Evolutionary conservation across 1,139 yeast species (phyloP).

Genomic region (Petasospora fabianii): DNA sequence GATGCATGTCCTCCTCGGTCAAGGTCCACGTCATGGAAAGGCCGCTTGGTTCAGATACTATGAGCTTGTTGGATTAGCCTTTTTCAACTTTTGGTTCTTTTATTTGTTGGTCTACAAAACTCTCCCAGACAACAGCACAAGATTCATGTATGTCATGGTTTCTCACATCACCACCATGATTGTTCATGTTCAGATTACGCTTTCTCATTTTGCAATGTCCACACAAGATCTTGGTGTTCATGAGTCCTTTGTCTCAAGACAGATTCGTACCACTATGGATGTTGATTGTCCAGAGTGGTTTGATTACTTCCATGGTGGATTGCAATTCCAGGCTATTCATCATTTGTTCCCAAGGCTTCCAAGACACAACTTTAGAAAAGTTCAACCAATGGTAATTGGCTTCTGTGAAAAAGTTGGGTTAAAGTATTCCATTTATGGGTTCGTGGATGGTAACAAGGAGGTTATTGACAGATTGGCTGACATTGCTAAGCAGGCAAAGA

Average conservation of each 20-base stretch:
- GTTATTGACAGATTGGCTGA: slow-evolving; percentile 70
- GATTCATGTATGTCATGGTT: slow-evolving; percentile 59
- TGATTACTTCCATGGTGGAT: slow-evolving; percentile 87
- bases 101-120: slow-evolving; percentile 54
- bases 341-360: slow-evolving; percentile 89
- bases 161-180: slow-evolving; percentile 83
- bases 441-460: slow-evolving; percentile 68
- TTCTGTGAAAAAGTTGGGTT: slow-evolving; percentile 80
- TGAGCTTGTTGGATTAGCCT: slow-evolving; percentile 64
- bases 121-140: slow-evolving; percentile 48
- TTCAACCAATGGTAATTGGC: slow-evolving; percentile 66
- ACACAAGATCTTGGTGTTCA: slow-evolving; percentile 79
- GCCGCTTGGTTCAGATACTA: slow-evolving; percentile 86
- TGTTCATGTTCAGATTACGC: slow-evolving; percentile 87
- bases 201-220: slow-evolving; percentile 92
- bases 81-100: slow-evolving; percentile 78
- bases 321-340: slow-evolving; percentile 88
- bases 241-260: slow-evolving; percentile 80
- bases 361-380: slow-evolving; percentile 75
- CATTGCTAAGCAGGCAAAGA: slow-evolving; percentile 73
- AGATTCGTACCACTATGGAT: slow-evolving; percentile 89
- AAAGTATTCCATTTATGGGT: slow-evolving; percentile 80
- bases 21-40: slow-evolving; percentile 75
- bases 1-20: slow-evolving; percentile 66
- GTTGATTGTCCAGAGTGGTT: slow-evolving; percentile 93